These are phyloP conservation scores for Barnettozyma populi DNA, from an alignment of 805 yeast genomes.

Conservation along the genomic window DNA sequence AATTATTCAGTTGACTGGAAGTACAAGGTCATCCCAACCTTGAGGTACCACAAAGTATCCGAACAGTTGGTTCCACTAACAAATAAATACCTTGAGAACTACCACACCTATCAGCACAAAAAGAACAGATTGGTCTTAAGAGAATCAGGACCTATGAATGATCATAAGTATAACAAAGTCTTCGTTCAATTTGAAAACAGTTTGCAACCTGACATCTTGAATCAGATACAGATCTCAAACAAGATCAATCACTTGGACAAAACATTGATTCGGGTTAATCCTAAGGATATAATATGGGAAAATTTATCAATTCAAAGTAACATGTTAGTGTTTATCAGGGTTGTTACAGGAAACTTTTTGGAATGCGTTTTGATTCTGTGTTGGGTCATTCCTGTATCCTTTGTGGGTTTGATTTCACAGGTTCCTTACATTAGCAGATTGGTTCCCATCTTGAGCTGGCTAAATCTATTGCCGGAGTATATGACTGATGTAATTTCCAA, in stretches of 20 bases:
- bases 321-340: conserved; percentile 33
- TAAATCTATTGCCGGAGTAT: conserved; percentile 48
- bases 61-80: conserved; percentile 1
- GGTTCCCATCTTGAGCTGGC: conserved; percentile 55
- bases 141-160: conserved; percentile 22
- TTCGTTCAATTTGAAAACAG: conserved; percentile 60
- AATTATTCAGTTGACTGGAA: conserved; percentile 12
- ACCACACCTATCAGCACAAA: conserved; percentile 8
- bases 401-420: conserved; percentile 72
- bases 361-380: conserved; percentile 47
- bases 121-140: conserved; percentile 13
- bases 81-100: conserved; percentile 8
- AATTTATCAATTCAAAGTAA: conserved; percentile 43
- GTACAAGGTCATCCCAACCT: conserved; percentile 5
- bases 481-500: conserved; percentile 52
- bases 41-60: not conserved
- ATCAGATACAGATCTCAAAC: conserved; percentile 48
- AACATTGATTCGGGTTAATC: conserved; percentile 49
- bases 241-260: conserved; percentile 38
- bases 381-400: conserved; percentile 83
- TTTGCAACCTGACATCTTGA: conserved; percentile 56
- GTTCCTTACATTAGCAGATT: conserved; percentile 57
- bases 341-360: conserved; percentile 39
- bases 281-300: conserved; percentile 68
- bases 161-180: conserved; percentile 36